Evolutionary conservation across 305 asterid genomes (phyloP), one percentile per base, ranked within the genome.

Genomic region (Fraxinus angustifolia): DNA sequence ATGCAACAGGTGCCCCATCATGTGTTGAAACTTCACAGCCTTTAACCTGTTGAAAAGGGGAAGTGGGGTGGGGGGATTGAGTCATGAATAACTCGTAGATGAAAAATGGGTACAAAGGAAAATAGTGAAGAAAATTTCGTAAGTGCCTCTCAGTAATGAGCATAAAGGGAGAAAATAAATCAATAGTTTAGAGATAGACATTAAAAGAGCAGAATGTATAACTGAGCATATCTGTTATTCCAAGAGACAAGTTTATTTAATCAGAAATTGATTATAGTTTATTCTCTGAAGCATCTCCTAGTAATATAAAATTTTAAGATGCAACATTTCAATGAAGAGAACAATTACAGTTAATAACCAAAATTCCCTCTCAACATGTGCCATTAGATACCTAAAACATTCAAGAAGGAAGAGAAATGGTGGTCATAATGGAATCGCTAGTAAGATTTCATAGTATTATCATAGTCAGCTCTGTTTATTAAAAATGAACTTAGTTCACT

Each of bases 11-110:
- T 79, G 79, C 33, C 28, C 94, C 88, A 75, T 91, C 98, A 75
- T 94, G 92, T 79, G 88, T 78, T 74, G 74, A 79, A 73, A 96
- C 88, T 87, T 96, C 98, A 86, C 92, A 89, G 86, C 98, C 98
- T 90, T 92, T 94, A 78, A 92, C 97, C 99, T 96, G 90, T 65
- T 82, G 68, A 60, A 62, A 34, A 79, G 87, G 73, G 17, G 73
- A 12, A 21, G 38, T 28, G 6, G 6, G 34, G n/a, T 11, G 36
- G 26, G 67, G 53, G 73, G 3, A 26, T 74, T 6, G 26, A 74
- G 58, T n/a, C 23, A 78, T 35, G 70, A 16, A 58, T 45, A 60
- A 62, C 68, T 68, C n/a, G 8, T 62, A 28, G 40, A 56, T 58
- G 36, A 10, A 33, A 77, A 34, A 76, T 42, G 80, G 65, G 82